Evolutionary conservation across 2,329 filamentous ascomycete species (phyloP), one percentile per base, ranked within the genome.

Genomic region (Cladorrhinum sp.): DNA sequence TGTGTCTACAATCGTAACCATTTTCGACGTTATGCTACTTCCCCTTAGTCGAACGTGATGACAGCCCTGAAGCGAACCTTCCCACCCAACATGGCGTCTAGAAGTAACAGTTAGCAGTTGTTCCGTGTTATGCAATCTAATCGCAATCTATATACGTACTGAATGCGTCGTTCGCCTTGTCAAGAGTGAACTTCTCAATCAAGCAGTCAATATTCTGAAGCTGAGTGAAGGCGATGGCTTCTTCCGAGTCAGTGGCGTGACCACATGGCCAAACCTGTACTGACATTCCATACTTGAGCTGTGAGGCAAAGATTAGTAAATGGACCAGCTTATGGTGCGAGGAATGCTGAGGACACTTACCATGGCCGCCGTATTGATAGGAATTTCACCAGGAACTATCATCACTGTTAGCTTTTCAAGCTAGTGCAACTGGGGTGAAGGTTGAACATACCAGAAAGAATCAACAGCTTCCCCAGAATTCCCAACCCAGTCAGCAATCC

Each of bases 211-310:
- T 80, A 3, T 78, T 77, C 66, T 90, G 85, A 16, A 78, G 73
- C 61, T 79, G 75, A 0, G 88, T 82, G 68, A 92, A 92, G 2
- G 77, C 78, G 55, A 92, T 81, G 62, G 89, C 87, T 66, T 90
- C 85, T 68, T 86, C 83, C 58, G 81, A 79, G 63, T 90, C 83
- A 50, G 85, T 76, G 1, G 86, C 79, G 41, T 89, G 80, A 0
- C 87, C 88, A 22, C 83, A 82, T 0, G 89, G 79, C 72, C 81
- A 86, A 9, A 87, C 87, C 63, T 85, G 80, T 1, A 95, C 77
- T 2, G 80, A 84, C 16, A 85, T 74, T 2, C 78, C 82, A 27
- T 79, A 76, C n/a, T 65, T 12, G 54, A 84, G 51, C 63, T 66
- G 25, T 74, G 22, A 6, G 8, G 13, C 9, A 50, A 12, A 22